These are phyloP conservation scores for Talaromyces rugulosus DNA, from an alignment of 2,329 filamentous ascomycete genomes.

Conservation along the genomic window DNA sequence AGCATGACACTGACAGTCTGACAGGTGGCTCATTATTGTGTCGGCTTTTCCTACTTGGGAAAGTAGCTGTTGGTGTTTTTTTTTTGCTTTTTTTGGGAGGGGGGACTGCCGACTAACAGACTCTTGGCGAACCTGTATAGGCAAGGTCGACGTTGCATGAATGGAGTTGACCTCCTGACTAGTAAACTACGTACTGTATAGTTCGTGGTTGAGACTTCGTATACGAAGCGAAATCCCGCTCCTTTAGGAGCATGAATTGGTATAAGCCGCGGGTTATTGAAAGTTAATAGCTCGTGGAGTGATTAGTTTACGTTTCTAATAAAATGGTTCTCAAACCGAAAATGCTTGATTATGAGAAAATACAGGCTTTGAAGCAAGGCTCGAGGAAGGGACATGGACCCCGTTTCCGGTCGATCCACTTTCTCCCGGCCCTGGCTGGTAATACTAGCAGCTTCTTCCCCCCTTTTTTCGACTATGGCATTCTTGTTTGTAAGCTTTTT, in stretches of 20 bases:
- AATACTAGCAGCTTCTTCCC: not conserved
- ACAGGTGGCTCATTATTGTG: not conserved
- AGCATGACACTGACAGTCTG: not conserved
- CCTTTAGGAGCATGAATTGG: not conserved
- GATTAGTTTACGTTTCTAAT: not conserved
- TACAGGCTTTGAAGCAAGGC: not conserved
- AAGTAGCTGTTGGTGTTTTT: no score
- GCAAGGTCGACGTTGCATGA: not conserved
- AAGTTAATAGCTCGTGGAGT: not conserved
- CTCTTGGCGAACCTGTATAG: not conserved
- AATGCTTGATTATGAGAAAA: not conserved
- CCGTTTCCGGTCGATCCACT: constrained; percentile 1
- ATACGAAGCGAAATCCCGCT: not conserved
- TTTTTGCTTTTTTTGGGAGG: no score
- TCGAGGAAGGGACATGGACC: not conserved
- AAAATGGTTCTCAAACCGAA: not conserved
- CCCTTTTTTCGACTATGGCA: not conserved
- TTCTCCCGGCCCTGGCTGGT: not conserved
- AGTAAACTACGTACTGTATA: not conserved
- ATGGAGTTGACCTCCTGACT: not conserved
- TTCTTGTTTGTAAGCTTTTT: not conserved
- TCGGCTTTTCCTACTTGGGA: not conserved
- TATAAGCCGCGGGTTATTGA: not conserved
- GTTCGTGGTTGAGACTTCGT: not conserved
- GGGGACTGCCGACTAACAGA: no score